Conservation (phyloP, 2,329 filamentous ascomycete species). For the Neocatenulostroma microsporum region DNA sequence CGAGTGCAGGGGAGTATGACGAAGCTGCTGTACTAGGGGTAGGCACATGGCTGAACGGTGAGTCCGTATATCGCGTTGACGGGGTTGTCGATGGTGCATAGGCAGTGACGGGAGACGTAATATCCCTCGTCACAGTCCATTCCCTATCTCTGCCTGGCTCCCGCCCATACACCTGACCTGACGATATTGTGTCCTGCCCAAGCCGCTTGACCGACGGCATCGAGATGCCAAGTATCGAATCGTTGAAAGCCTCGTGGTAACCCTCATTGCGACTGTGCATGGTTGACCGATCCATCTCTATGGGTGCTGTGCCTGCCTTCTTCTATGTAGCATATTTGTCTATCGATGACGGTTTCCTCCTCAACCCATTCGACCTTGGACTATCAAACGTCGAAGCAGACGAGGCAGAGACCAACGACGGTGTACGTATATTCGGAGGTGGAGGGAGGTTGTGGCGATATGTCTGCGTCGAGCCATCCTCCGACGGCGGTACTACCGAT, state of each 20-base stretch:
- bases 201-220: too few species aligned
- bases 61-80: slow-evolving; percentile 68
- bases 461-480: slow-evolving; percentile 3
- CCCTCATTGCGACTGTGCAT: slow-evolving; percentile 13
- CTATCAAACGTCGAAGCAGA: slow-evolving; percentile 41
- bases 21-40: slow-evolving; percentile 72
- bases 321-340: slow-evolving; percentile 29
- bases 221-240: slow-evolving; percentile 24
- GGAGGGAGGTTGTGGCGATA: slow-evolving; percentile 8
- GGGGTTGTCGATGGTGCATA: slow-evolving; percentile 62
- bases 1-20: slow-evolving; percentile 60
- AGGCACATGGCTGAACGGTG: slow-evolving; percentile 68
- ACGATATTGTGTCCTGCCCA: slow-evolving; percentile 4
- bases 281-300: slow-evolving; percentile 20
- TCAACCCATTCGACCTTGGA: slow-evolving; percentile 36
- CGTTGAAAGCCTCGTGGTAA: slow-evolving; percentile 14
- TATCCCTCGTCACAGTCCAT: slow-evolving; percentile 12
- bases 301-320: slow-evolving; percentile 22
- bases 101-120: slow-evolving; percentile 14
- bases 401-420: slow-evolving; percentile 43
- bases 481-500: slow-evolving; percentile 10
- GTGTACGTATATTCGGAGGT: slow-evolving; percentile 32
- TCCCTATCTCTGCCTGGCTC: slow-evolving; percentile 1
- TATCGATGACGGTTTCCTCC: slow-evolving; percentile 39
- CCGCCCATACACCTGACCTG: background rate